A percentile compares a stretch with the other conserved stretches of the same genome.
Evolutionary conservation across 495 filamentous ascomycete genomes (phyloP).

Genomic region (Pyrenula aspistea): DNA sequence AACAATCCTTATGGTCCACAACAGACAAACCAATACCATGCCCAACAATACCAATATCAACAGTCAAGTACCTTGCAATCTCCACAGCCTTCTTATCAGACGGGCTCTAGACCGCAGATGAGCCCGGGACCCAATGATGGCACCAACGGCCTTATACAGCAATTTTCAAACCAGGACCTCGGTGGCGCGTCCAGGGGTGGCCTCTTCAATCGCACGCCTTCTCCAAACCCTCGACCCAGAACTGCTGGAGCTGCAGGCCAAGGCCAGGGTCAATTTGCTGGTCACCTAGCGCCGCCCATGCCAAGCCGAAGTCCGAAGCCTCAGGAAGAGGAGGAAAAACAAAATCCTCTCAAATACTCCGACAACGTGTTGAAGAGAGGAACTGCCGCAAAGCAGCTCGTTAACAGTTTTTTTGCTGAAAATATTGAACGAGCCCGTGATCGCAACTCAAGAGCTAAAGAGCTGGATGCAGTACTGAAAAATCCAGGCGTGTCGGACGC

Average conservation of each 20-base stretch:
- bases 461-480: constrained; percentile 72
- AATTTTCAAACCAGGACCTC: constrained; percentile 95
- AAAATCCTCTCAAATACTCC: constrained; percentile 66
- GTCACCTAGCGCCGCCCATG: constrained; percentile 53
- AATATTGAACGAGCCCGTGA: constrained; percentile 86
- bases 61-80: constrained; percentile 30
- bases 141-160: constrained; percentile 76
- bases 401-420: constrained; percentile 88
- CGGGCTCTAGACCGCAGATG: constrained; percentile 13
- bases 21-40: constrained; percentile 39
- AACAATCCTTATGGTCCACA: constrained; percentile 45
- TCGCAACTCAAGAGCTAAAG: constrained; percentile 75
- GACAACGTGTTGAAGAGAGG: constrained; percentile 69
- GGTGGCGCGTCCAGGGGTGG: constrained; percentile 52
- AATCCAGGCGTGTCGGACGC: constrained; percentile 61
- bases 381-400: constrained; percentile 48
- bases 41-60: constrained; percentile 59
- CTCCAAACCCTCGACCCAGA: constrained; percentile 59
- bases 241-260: constrained; percentile 57
- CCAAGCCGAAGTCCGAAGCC: constrained; percentile 33
- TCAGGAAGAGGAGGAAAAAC: constrained; percentile 43
- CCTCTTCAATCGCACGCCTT: constrained; percentile 57
- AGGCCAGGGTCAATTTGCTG: constrained; percentile 38
- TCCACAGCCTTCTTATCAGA: constrained; percentile 37
- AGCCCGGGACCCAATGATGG: constrained; percentile 35